Evolutionary conservation across 495 filamentous ascomycete genomes (phyloP).

Genomic region (Neurospora sp.): DNA sequence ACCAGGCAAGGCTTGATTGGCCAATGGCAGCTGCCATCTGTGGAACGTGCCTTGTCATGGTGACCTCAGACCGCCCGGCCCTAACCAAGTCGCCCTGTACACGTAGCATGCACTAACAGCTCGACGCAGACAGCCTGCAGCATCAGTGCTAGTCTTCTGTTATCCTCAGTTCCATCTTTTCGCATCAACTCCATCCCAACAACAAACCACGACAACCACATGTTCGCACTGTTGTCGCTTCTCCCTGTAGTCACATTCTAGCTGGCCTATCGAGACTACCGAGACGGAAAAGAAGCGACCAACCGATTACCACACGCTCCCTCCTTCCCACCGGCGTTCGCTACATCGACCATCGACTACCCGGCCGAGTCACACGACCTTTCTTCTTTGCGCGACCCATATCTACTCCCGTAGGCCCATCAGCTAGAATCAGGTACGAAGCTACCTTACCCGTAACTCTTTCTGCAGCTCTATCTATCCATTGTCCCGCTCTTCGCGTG

Average conservation of each 20-base stretch:
- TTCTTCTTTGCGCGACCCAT: background rate
- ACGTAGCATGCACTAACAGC: background rate
- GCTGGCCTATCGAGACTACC: background rate
- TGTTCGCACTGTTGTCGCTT: background rate
- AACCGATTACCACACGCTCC: background rate
- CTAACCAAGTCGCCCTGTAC: background rate
- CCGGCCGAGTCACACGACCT: background rate
- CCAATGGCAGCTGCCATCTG: slow-evolving; percentile 15
- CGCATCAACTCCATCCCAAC: background rate
- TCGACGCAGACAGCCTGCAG: background rate
- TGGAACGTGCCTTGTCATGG: slow-evolving; percentile 16
- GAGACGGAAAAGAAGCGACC: background rate
- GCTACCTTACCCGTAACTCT: background rate
- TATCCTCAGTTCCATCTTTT: background rate
- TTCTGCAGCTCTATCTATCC: background rate
- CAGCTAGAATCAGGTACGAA: background rate
- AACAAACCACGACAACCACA: background rate
- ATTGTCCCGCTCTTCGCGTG: background rate
- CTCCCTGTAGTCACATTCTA: background rate
- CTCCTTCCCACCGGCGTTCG: background rate
- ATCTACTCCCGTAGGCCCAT: background rate
- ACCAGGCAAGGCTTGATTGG: slow-evolving; percentile 9
- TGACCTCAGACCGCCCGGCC: slow-evolving; percentile 3
- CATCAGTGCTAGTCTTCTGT: background rate
- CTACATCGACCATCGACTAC: background rate